Base-by-base conservation (phyloP, 2,329 filamentous ascomycete genomes). In the Botrytis porri region DNA sequence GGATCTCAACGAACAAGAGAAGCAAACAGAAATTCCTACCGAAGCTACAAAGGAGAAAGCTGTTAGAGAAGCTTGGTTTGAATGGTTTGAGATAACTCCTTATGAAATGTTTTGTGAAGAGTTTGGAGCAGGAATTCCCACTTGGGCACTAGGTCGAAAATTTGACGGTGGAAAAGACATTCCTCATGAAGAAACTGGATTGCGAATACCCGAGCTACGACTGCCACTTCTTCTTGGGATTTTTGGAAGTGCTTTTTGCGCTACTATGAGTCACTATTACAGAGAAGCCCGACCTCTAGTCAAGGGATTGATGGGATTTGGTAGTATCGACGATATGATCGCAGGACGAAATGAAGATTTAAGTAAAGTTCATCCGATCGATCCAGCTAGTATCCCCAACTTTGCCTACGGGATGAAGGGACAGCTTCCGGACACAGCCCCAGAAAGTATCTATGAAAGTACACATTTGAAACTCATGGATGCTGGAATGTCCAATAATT, bases 31-130 rank as follows among this genome's bases (percentile, higher is more conserved):
- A 3, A 75, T 74, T 25, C 80, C 79, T 64, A 83, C 85, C 0
- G 86, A 90, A 74, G 82, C 83, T 32, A 85, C 84, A 0, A 88
- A 89, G 76, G 84, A 85, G 25, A 76, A 81, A 84, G 69, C 87
- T 18, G 89, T 83, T 79, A 86, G 86, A 74, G 92, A 97, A 79
- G 87, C 94, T 3, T 98, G 95, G 93, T 99, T 98, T 78, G 95
- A 99, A 79, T 98, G 96, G 95, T 98, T 96, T 77, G 96, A 99
- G 80, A 92, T 95, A 78, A 97, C 94, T 0, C 95, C 95, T 0
- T 98, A 97, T 79, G 95, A 98, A 81, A 92, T 98, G 80, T 98
- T 96, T 82, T 97, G 94, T 77, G 95, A 98, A 82, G 95, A 98
- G 79, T 90, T 97, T 69, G 88, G 88, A 37, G 94, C 95, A 3